Evolutionary conservation across 2,329 filamentous ascomycete genomes (phyloP).

Genomic region (Penicillium concentricum): DNA sequence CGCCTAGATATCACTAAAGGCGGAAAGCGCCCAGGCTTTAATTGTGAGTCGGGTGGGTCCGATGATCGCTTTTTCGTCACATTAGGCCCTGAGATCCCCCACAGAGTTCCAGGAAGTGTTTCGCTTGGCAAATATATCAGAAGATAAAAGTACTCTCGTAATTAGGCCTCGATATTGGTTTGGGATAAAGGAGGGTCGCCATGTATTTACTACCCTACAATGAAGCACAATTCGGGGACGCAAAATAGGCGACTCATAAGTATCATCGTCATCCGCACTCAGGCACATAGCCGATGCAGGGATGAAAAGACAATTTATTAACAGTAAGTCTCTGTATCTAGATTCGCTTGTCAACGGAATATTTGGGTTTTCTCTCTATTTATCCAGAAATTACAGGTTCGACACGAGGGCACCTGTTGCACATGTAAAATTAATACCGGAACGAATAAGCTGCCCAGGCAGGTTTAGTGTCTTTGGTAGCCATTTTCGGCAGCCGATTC

Average conservation of each 20-base stretch:
- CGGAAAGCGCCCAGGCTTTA: no score
- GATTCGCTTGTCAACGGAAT: no score
- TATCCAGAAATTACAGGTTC: no score
- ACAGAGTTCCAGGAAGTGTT: neutral
- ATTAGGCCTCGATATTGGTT: neutral
- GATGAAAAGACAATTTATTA: no score
- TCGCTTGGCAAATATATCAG: neutral
- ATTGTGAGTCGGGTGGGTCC: neutral
- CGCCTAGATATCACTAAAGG: neutral
- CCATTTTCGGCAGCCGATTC: neutral
- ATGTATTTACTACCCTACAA: neutral
- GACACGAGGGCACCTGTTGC: no score
- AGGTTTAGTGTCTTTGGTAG: neutral
- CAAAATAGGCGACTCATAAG: neutral
- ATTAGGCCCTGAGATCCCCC: neutral
- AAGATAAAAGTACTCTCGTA: neutral
- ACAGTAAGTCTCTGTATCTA: no score
- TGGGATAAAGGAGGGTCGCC: neutral
- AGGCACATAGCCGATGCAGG: neutral
- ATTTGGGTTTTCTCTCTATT: no score
- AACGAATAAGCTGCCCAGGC: neutral
- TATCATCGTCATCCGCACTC: neutral
- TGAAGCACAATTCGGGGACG: neutral
- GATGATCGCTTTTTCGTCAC: neutral
- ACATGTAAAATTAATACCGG: neutral